These are phyloP conservation scores for Phytophthora lateralis DNA, from an alignment of 352 stramenopile species.

Conservation along the genomic window DNA sequence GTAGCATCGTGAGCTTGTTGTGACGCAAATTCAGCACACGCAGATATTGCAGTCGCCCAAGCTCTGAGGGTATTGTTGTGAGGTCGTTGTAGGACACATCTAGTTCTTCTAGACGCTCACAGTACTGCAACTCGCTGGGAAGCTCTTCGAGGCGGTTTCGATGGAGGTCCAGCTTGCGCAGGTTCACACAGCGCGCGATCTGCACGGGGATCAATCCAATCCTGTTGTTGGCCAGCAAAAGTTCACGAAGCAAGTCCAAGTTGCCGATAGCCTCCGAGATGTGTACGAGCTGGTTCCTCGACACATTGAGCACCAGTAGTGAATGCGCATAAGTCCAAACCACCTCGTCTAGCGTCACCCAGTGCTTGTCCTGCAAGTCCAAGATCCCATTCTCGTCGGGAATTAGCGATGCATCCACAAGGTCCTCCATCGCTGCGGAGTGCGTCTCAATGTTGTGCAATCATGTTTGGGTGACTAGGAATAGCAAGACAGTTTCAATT, in stretches of 20 bases:
- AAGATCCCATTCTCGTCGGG: slow-evolving; percentile 75
- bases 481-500: slow-evolving; percentile 16
- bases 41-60: slow-evolving; percentile 58
- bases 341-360: slow-evolving; percentile 81
- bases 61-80: slow-evolving; percentile 49
- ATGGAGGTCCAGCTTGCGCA: slow-evolving; percentile 70
- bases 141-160: slow-evolving; percentile 74
- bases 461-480: slow-evolving; percentile 10
- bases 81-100: slow-evolving; percentile 75
- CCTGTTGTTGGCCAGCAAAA: slow-evolving; percentile 67
- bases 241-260: slow-evolving; percentile 64
- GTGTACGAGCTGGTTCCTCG: slow-evolving; percentile 74
- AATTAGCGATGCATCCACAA: slow-evolving; percentile 65
- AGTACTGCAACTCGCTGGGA: slow-evolving; percentile 68
- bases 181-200: slow-evolving; percentile 62
- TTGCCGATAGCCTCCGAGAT: slow-evolving; percentile 64
- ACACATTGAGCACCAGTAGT: slow-evolving; percentile 75
- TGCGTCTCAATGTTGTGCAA: background rate
- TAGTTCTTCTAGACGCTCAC: slow-evolving; percentile 70
- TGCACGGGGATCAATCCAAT: slow-evolving; percentile 57
- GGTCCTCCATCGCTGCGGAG: slow-evolving; percentile 59
- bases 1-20: slow-evolving; percentile 74
- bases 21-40: slow-evolving; percentile 69
- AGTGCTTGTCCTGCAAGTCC: slow-evolving; percentile 78
- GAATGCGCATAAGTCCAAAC: slow-evolving; percentile 70